These are phyloP conservation scores for Cichorium intybus DNA, from an alignment of 140 eudicot genomes.

Conservation along the genomic window DNA sequence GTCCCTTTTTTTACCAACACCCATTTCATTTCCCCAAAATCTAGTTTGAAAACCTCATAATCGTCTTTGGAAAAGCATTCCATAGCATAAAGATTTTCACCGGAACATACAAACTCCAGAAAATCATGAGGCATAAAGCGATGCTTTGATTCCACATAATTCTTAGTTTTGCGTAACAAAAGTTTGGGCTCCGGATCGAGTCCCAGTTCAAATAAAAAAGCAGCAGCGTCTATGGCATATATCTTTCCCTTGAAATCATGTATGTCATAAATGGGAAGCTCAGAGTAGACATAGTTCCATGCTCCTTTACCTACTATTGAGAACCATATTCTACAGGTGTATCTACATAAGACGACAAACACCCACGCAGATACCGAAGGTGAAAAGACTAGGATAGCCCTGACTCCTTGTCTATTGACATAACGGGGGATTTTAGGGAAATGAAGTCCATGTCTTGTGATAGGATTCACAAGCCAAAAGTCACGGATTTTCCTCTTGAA, in stretches of 20 bases:
- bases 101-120: slow-evolving; percentile 10
- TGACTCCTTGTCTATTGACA: not conserved
- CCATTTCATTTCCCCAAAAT: slow-evolving; percentile 2
- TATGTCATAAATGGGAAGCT: not conserved
- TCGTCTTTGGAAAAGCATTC: too few relatives aligned
- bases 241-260: slow-evolving; percentile 14
- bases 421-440: slow-evolving; percentile 2
- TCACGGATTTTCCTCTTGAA: not conserved
- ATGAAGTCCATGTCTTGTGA: slow-evolving; percentile 22
- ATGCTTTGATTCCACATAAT: not conserved
- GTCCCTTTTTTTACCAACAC: slow-evolving; percentile 2
- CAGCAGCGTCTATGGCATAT: not conserved
- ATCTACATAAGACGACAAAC: not conserved
- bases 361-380: not conserved
- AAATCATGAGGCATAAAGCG: too few relatives aligned
- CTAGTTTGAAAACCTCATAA: not conserved
- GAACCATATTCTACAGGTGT: not conserved
- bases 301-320: not conserved
- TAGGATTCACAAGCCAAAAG: slow-evolving; percentile 32
- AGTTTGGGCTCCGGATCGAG: not conserved
- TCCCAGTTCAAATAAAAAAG: not conserved
- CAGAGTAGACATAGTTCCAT: not conserved
- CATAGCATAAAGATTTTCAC: not conserved
- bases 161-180: not conserved
- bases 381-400: slow-evolving; percentile 14